Evolutionary conservation across 2,329 filamentous ascomycete genomes (phyloP), one percentile per base, ranked within the genome.

Genomic region (Chalara sp.): DNA sequence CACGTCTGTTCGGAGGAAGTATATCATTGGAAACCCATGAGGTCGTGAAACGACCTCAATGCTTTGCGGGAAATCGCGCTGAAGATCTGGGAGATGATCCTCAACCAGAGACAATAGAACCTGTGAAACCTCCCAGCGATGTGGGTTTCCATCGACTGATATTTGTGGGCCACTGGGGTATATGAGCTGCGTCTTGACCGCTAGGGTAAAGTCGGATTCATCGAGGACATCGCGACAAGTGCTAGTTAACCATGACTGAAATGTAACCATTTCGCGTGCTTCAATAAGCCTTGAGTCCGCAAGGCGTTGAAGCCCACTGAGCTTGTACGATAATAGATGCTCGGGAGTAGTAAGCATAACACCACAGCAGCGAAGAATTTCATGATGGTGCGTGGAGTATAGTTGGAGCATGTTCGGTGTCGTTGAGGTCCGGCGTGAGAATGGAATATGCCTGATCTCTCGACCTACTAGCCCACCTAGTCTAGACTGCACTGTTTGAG

Each of bases 241-340:
- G 5, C 54, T 50, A 12, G 70, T 61, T 6, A 81, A 56, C 69
- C 72, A 78, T 6, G 58, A 53, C 44, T 79, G 74, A 0, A 67
- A 64, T 1, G 66, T 63, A 6, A 80, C 63, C 68, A 81, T 72
- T 0, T 51, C 41, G 0, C 49, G 55, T 0, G 72, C 76, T 41
- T 74, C 63, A 1, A 57, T 42, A 1, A 69, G 42, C 2, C 65
- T 63, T 1, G 57, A 61, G 33, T 76, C 71, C 0, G 68, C 71
- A 1, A 78, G 58, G 10, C 67, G 67, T 48, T 80, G 75, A 0
- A 75, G 52, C 0, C 75, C 75, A 47, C 72, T 74, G 1, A 80
- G 64, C 48, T 70, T 71, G 58, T 79, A 79, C 0, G 78, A 81
- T 4, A 82, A 58, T 1, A 77, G 62, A 57, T 80, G 74, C 50